phyloP scores from a whole-genome alignment of 345 rosid species.

The Syzygium jambos region DNA sequence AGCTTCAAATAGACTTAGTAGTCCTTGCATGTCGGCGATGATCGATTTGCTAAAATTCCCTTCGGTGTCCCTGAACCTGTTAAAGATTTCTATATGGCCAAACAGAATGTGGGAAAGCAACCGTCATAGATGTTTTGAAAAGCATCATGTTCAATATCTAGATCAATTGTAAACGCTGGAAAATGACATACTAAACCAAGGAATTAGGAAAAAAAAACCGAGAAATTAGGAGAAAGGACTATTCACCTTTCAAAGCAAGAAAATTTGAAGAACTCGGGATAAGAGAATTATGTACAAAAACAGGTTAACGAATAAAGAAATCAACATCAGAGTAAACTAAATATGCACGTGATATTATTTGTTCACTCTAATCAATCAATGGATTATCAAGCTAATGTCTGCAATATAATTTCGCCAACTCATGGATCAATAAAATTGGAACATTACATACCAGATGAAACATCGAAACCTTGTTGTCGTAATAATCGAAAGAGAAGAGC shows the following conservation, averaged over 20 bases:
- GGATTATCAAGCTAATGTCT: background rate
- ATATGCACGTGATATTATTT: background rate
- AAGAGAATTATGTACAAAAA: background rate
- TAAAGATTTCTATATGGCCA: conserved; percentile 7
- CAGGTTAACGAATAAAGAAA: background rate
- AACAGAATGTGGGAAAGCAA: background rate
- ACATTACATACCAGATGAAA: conserved; percentile 8
- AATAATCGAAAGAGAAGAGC: conserved; percentile 19
- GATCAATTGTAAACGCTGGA: background rate
- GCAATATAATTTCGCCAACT: background rate
- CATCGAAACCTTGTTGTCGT: conserved; percentile 12
- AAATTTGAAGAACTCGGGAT: background rate
- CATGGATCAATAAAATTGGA: background rate
- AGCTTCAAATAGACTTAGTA: conserved; percentile 21
- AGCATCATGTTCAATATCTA: background rate
- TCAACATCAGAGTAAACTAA: background rate
- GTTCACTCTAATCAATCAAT: no score
- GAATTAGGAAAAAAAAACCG: background rate
- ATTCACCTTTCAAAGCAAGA: background rate
- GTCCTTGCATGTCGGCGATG: background rate
- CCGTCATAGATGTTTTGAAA: background rate
- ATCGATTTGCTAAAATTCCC: conserved; percentile 13
- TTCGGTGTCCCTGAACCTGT: conserved; percentile 4
- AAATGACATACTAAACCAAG: background rate
- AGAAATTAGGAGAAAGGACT: background rate